Conservation (phyloP, 805 yeast genomes). For the Yarrowia sp. region DNA sequence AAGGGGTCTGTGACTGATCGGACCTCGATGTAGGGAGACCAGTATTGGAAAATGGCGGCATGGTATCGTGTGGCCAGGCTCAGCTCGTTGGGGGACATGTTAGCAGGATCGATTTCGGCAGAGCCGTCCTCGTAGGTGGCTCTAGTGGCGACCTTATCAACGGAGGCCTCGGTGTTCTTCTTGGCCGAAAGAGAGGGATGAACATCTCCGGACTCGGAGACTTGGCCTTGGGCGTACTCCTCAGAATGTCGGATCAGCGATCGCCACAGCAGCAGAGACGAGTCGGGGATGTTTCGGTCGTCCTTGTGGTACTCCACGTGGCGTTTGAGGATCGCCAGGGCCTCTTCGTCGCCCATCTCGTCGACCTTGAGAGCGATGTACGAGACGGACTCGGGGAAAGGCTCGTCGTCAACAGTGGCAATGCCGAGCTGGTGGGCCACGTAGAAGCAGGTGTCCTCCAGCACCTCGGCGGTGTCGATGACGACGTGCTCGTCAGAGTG, state of each 20-base stretch:
- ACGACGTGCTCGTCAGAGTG: neutral
- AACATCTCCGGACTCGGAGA: neutral
- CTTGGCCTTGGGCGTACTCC: neutral
- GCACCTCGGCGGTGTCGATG: constrained; percentile 20
- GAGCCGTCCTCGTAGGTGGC: neutral
- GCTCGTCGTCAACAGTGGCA: constrained; percentile 1
- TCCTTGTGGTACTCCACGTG: constrained; percentile 45
- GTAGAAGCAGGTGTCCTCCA: constrained; percentile 18
- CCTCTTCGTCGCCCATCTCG: constrained; percentile 42
- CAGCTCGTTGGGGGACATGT: constrained; percentile 14
- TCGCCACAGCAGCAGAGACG: constrained; percentile 1
- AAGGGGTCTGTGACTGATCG: constrained; percentile 52
- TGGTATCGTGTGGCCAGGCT: constrained; percentile 32
- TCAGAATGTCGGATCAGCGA: neutral
- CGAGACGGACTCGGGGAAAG: constrained; percentile 5
- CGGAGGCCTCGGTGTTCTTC: neutral
- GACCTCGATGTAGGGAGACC: constrained; percentile 59
- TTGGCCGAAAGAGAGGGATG: neutral
- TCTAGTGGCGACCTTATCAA: neutral
- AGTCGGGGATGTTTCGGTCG: constrained; percentile 44
- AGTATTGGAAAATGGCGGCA: constrained; percentile 43
- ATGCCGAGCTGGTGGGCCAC: constrained; percentile 15
- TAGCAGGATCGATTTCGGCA: neutral
- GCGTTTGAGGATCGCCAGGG: constrained; percentile 43
- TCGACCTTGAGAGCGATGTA: constrained; percentile 37